Base-by-base conservation (phyloP, 305 asterid species). In the Plantago lanceolata region DNA sequence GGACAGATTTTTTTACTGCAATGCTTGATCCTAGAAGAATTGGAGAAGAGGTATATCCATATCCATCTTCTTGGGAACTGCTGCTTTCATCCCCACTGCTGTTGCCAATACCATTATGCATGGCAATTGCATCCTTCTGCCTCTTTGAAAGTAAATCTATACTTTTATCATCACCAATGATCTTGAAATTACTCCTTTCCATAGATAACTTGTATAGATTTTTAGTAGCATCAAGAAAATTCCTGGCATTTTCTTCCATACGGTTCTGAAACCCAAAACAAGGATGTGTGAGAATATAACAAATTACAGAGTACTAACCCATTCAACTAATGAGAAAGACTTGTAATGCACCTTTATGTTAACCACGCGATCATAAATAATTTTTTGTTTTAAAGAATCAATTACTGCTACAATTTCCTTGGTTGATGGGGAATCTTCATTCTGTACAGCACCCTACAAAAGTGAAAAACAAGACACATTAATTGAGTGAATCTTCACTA, bases 21-120 rank as follows among this genome's bases (percentile, higher is more conserved):
- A 86, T 88, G 79, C 96, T 94, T 65, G 96, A 86, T 74, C 99
- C 97, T 59, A 90, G 76, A 69, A 86, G 96, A 74, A 85, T 80
- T 63, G 96, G 90, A 54, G 97, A 87, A 68, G 95, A 79, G 61
- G 28, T 24, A 24, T 24, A 24, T 24, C 90, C 94, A 72, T 83
- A 85, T 65, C 89, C 97, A 80, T 90, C 97, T 71, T 88, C 97
- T 66, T 83, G 84, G 61, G 85, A 76, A 76, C 88, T 83, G 75
- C 76, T 78, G 72, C 93, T 84, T 67, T 72, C 95, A 51, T 86
- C 89, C 67, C 82, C 95, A 69, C 78, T 76, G 69, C 85, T 74
- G 56, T 82, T 73, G 67, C 79, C 84, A 53, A 94, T 81, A 52
- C 95, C 95, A 71, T 75, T 86, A 71, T 85, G 96, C 89, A 86